Evolutionary conservation across 2,329 filamentous ascomycete genomes (phyloP), one percentile per base, ranked within the genome.

Genomic region (Colletotrichum euphorbiae): DNA sequence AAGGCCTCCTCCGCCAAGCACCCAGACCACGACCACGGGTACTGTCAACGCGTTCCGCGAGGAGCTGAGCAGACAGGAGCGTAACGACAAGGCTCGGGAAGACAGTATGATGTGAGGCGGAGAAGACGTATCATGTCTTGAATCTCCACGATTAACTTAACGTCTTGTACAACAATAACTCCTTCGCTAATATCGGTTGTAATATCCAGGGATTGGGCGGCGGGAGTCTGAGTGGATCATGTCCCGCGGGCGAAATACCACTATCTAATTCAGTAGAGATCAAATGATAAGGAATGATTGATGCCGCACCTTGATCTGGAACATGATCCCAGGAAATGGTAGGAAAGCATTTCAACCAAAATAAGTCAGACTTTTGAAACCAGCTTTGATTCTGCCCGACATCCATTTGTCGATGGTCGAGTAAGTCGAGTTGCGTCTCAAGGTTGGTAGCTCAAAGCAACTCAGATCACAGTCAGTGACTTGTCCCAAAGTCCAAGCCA

Each of bases 31-130:
- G 36, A 38, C 36, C 36, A 38, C 11, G 4, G 46, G 31, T 6
- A 50, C 38, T 6, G 43, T 40, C 3, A 71, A 71, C 45, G 69
- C 67, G 2, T 71, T 71, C 58, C 62, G 68, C 6, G 51, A 63
- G 9, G 69, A 71, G 58, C 4, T 71, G 54, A 19, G 17, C n/a
- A 62, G 69, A 19, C 69, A 71, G 19, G 69, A 70, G 43, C 45
- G 61, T 9, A 68, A 66, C 17, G 48, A 55, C 48, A 58, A 42
- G n/a, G 66, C 54, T 5, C 52, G 36, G 28, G 28, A 28, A 8
- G 28, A 28, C 6, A 55, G 31, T n/a, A 54, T 65, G 54, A 19
- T 68, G 54, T 68, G 8, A 65, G 9, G 38, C 1, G 3, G n/a
- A 36, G 21, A 4, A 13, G 54, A 11, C 7, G 24, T n/a, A 21